phyloP scores from a whole-genome alignment of 768 basidiomycete genomes.

The Multifurca ochricompacta region DNA sequence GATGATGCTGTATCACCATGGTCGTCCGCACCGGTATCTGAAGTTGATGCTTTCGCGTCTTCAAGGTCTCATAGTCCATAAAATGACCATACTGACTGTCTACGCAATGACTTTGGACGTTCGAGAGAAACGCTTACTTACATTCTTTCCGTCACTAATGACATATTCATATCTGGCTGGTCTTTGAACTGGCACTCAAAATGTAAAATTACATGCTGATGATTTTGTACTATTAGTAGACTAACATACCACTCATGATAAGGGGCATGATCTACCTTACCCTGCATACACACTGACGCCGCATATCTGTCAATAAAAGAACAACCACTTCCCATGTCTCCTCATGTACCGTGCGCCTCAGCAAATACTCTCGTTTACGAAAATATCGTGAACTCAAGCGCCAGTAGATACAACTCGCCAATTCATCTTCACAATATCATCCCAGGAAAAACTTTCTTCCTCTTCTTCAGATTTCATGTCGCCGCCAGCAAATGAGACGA shows the following conservation, averaged over 20 bases:
- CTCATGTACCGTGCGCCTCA: too few relatives aligned
- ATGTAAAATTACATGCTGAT: conserved; percentile 9
- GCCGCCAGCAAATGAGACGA: conserved; percentile 10
- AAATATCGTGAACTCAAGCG: background rate
- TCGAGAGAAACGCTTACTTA: background rate
- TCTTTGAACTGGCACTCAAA: conserved; percentile 1
- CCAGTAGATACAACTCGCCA: conserved; percentile 13
- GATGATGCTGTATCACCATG: conserved; percentile 52
- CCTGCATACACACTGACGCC: background rate
- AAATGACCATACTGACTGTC: background rate
- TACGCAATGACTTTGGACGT: background rate
- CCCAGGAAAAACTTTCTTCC: conserved; percentile 12
- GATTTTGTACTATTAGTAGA: conserved; percentile 12
- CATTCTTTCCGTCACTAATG: conserved; percentile 4
- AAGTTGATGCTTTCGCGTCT: background rate
- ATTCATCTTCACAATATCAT: conserved; percentile 7
- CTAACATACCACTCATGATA: conserved; percentile 1
- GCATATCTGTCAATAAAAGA: background rate
- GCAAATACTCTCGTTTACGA: background rate
- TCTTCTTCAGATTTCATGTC: conserved; percentile 12
- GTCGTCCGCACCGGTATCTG: conserved; percentile 22
- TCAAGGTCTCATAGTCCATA: conserved; percentile 12
- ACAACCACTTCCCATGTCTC: too few relatives aligned
- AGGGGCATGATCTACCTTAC: background rate
- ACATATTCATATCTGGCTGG: conserved; percentile 6